Conservation (phyloP, 257 asterid genomes). For the Ehretia macrophylla region DNA sequence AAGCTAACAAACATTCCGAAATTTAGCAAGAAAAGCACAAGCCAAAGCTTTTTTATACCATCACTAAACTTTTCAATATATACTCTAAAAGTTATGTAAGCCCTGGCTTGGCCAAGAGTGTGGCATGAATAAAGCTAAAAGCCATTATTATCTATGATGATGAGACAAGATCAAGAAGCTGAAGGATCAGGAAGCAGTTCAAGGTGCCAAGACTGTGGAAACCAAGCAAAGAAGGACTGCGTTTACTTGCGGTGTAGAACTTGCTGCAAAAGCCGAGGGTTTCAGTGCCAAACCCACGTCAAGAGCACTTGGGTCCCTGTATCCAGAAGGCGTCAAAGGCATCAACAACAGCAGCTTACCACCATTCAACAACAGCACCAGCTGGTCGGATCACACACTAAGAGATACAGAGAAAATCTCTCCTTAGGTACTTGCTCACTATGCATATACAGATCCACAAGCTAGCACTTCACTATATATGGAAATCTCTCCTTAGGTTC, state of each 20-base stretch:
- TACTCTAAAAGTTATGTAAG: neutral
- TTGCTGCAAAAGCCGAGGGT: slow-evolving; percentile 69
- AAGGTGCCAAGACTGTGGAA: slow-evolving; percentile 73
- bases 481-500: too few relatives aligned
- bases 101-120: neutral
- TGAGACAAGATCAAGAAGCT: slow-evolving; percentile 14
- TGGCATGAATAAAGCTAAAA: neutral
- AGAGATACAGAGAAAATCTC: slow-evolving; percentile 47
- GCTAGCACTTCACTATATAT: too few relatives aligned
- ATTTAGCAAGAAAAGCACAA: slow-evolving; percentile 17
- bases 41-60: neutral
- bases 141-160: neutral
- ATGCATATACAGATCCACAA: slow-evolving; percentile 5
- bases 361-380: slow-evolving; percentile 13
- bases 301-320: slow-evolving; percentile 84
- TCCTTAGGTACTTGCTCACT: slow-evolving; percentile 31
- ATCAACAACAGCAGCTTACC: slow-evolving; percentile 24
- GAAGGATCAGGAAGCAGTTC: slow-evolving; percentile 6
- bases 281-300: slow-evolving; percentile 71
- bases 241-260: slow-evolving; percentile 56
- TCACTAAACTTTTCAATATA: neutral
- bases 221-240: slow-evolving; percentile 77
- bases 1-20: slow-evolving; percentile 17
- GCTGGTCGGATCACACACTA: slow-evolving; percentile 43
- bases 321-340: slow-evolving; percentile 42